Conservation (phyloP, 2,329 filamentous ascomycete genomes). For the Neopestalotiopsis sp. region DNA sequence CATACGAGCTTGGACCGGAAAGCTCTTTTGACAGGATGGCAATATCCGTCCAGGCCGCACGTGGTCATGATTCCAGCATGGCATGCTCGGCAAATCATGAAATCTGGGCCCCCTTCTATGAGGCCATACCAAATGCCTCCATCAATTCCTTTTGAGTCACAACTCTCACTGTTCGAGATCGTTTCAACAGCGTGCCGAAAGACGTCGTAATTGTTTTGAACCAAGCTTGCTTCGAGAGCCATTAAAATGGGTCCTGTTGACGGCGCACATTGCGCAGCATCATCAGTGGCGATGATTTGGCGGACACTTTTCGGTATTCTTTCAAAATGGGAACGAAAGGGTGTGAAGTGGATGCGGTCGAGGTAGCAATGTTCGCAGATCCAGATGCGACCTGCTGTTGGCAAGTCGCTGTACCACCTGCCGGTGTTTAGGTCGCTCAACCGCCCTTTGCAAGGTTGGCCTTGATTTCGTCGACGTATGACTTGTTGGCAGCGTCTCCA, state of each 20-base stretch:
- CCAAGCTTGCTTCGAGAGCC: constrained; percentile 6
- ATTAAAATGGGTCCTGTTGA: constrained; percentile 2
- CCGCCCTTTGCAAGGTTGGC: neutral
- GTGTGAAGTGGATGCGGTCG: constrained; percentile 3
- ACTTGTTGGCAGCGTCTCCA: neutral
- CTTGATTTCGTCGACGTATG: neutral
- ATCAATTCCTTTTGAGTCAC: neutral
- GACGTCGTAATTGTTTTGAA: neutral
- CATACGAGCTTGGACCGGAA: neutral
- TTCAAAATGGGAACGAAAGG: neutral
- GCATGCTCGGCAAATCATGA: constrained; percentile 16
- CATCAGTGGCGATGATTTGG: neutral
- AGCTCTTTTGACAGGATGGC: neutral
- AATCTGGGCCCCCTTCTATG: neutral
- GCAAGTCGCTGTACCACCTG: neutral
- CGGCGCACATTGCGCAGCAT: neutral
- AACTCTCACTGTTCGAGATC: neutral
- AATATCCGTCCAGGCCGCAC: constrained; percentile 7
- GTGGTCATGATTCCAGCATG: constrained; percentile 13
- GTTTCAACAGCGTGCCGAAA: constrained; percentile 1
- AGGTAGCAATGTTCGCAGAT: constrained; percentile 18
- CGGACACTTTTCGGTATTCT: neutral
- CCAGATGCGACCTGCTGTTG: neutral
- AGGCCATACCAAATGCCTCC: constrained; percentile 14
- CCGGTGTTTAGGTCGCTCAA: neutral